Evolutionary conservation across 2,329 filamentous ascomycete species (phyloP).

Genomic region (Bipolaris victoriae): DNA sequence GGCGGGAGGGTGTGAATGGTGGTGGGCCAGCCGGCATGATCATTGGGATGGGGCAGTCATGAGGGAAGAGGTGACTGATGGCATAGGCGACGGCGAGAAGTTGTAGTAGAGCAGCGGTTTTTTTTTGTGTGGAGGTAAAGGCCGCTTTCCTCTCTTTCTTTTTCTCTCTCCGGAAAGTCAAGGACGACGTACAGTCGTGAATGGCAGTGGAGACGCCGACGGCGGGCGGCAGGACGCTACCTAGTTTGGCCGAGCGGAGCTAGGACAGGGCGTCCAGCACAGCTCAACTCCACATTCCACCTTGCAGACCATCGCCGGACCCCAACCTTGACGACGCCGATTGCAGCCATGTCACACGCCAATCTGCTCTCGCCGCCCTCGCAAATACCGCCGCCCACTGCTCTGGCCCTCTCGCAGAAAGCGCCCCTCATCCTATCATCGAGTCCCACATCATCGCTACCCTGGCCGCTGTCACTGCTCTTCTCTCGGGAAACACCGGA

Average conservation of each 20-base stretch:
- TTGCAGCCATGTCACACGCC: slow-evolving; percentile 35
- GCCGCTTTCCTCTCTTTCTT: not conserved
- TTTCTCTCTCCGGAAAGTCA: not conserved
- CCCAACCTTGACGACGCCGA: slow-evolving; percentile 2
- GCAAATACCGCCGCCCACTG: slow-evolving; percentile 46
- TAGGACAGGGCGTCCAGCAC: slow-evolving; percentile 13
- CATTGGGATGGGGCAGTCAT: slow-evolving; percentile 33
- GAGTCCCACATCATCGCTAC: slow-evolving; percentile 51
- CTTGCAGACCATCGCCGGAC: slow-evolving; percentile 7
- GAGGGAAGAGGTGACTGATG: not conserved
- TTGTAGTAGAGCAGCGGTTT: not conserved
- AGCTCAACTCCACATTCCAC: slow-evolving; percentile 16
- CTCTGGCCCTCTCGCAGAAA: slow-evolving; percentile 57
- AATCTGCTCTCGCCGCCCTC: slow-evolving; percentile 52
- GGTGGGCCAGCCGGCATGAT: slow-evolving; percentile 43
- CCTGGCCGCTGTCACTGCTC: slow-evolving; percentile 60
- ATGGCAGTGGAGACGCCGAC: slow-evolving; percentile 7
- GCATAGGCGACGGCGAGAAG: not conserved
- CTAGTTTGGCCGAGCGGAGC: slow-evolving; percentile 29
- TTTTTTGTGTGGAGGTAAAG: not conserved
- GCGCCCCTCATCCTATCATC: slow-evolving; percentile 49
- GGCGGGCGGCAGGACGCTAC: not conserved
- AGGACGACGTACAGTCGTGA: slow-evolving; percentile 20
- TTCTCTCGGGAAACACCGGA: slow-evolving; percentile 71
- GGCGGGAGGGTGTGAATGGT: slow-evolving; percentile 25